phyloP scores from a whole-genome alignment of 148 eudicot genomes.

The Spergularia bocconei region DNA sequence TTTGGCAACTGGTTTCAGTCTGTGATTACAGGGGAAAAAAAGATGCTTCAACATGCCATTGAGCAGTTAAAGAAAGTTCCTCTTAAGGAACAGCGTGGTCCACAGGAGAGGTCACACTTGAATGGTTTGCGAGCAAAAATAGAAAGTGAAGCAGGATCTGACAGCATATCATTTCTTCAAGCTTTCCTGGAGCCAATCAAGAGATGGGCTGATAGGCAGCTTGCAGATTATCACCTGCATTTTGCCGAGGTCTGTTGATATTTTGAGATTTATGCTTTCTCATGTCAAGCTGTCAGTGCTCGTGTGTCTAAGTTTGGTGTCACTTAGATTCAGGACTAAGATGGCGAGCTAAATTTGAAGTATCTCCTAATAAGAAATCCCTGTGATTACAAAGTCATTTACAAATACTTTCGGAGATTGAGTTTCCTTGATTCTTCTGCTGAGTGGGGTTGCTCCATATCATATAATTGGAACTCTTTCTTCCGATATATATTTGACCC shows the following conservation, averaged over 20 bases:
- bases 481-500: not conserved
- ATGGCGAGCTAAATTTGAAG: not conserved
- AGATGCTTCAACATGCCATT: slow-evolving; percentile 73
- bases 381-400: not conserved
- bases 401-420: not conserved
- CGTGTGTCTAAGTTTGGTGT: not conserved
- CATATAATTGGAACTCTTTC: not conserved
- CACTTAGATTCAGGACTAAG: not conserved
- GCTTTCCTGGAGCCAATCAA: slow-evolving; percentile 79
- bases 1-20: slow-evolving; percentile 49
- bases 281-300: slow-evolving; percentile 6
- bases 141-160: slow-evolving; percentile 60
- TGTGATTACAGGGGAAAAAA: slow-evolving; percentile 83
- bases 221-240: slow-evolving; percentile 82
- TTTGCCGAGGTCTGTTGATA: slow-evolving; percentile 64
- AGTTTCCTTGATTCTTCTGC: not conserved
- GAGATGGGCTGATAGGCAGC: slow-evolving; percentile 89
- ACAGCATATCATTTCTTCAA: slow-evolving; percentile 69
- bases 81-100: slow-evolving; percentile 90
- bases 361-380: not conserved
- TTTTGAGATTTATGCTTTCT: slow-evolving; percentile 15
- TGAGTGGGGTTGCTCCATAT: slow-evolving; percentile 5
- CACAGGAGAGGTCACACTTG: slow-evolving; percentile 86
- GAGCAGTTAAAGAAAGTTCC: slow-evolving; percentile 84
- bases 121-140: slow-evolving; percentile 74